Conservation (phyloP, 192 early-diverging fungal species). For the Podila clonocystis region DNA sequence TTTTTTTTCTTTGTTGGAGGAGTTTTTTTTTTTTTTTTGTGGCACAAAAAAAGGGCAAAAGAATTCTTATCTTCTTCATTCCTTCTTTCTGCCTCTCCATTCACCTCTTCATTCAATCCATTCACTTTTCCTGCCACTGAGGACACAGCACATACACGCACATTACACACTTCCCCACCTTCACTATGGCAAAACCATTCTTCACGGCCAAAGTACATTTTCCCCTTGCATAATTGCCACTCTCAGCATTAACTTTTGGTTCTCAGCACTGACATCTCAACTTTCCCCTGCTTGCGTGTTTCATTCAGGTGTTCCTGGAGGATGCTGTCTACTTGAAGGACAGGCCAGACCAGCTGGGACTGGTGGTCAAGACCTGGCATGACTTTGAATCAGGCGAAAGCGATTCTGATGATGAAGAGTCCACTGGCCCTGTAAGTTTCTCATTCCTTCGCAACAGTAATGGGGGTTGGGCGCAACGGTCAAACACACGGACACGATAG, state of each 20-base stretch:
- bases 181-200: conserved; percentile 10
- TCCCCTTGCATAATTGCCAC: background rate
- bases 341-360: conserved; percentile 33
- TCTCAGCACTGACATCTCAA: background rate
- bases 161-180: background rate
- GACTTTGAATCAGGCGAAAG: conserved; percentile 51
- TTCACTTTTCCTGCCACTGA: background rate
- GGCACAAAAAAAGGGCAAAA: too few relatives aligned
- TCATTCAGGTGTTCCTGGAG: conserved; percentile 48
- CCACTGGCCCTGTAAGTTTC: conserved; percentile 22
- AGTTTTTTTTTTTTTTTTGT: background rate
- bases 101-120: background rate
- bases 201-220: conserved; percentile 17
- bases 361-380: conserved; percentile 54
- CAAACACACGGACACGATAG: too few relatives aligned
- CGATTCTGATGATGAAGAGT: conserved; percentile 42
- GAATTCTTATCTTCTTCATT: too few relatives aligned
- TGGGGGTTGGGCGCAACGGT: background rate
- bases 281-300: background rate
- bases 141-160: background rate
- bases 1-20: background rate
- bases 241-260: background rate
- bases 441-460: background rate
- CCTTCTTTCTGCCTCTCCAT: too few relatives aligned
- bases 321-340: conserved; percentile 48